A percentile compares a stretch with the other conserved stretches of the same genome.
phyloP scores from a whole-genome alignment of 352 stramenopile species.

The Aphanomyces stellatus region DNA sequence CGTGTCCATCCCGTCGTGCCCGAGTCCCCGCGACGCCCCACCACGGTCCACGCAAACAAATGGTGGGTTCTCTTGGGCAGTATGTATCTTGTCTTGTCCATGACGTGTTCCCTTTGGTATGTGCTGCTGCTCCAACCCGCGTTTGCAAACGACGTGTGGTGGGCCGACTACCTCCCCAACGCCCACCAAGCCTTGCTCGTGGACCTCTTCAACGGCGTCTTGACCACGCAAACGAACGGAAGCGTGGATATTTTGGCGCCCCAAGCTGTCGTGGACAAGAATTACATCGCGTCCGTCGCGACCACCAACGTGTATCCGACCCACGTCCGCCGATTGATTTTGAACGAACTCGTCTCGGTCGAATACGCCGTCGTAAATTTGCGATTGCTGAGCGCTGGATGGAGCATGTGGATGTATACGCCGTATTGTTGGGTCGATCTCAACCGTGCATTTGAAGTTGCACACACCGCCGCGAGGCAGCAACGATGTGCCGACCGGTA shows the following conservation, averaged over 20 bases:
- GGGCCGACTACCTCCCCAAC: neutral
- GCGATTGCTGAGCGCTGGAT: neutral
- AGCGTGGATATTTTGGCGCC: neutral
- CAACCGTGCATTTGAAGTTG: neutral
- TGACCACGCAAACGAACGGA: neutral
- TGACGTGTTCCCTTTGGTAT: neutral
- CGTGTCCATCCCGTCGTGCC: no score
- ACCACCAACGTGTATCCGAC: neutral
- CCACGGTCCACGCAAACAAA: no score
- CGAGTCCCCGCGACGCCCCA: no score
- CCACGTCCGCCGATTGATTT: neutral
- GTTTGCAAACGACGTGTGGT: constrained; percentile 13
- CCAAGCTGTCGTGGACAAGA: neutral
- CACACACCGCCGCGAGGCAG: neutral
- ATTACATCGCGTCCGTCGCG: neutral
- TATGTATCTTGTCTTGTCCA: neutral
- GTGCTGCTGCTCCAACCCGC: neutral
- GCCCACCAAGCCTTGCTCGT: constrained; percentile 3
- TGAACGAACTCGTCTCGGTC: neutral
- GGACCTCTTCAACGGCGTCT: neutral
- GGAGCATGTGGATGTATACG: neutral
- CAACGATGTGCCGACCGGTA: neutral
- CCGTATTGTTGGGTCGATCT: constrained; percentile 10
- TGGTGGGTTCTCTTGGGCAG: neutral
- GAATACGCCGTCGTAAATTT: neutral